Base-by-base conservation (phyloP, 2,329 filamentous ascomycete genomes). In the Septoria petroselini region DNA sequence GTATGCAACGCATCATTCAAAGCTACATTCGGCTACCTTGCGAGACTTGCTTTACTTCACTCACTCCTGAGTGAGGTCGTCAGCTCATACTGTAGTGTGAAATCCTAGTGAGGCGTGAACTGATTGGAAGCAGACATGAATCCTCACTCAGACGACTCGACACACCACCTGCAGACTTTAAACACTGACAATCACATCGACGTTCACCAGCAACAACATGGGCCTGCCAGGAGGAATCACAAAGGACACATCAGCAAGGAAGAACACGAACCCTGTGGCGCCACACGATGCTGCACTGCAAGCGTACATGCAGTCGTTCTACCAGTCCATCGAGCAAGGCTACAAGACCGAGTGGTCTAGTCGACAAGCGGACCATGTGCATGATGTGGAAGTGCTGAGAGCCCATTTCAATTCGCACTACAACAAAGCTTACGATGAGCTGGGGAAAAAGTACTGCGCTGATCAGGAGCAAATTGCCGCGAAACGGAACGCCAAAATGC, bases 231-330 rank as follows among this genome's bases (percentile, higher is more conserved):
- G 15, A 2, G 15, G 41, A 27, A 43, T 43, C 17, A 33, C 29
- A 5, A 43, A 43, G 23, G 41, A 34, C 41, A 43, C 29, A 1
- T 34, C 41, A 1, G 30, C 41, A 4, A 27, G 41, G 17, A 43
- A 43, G 9, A 30, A 4, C 18, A 27, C 18, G 9, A 7, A 25
- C 2, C 29, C 41, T 2, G 4, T 34, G 1, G 30, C 41, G 5
- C 41, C 41, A 14, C 41, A 34, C 12, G 30, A 43, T n/a, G 41
- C 41, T 2, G 41, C 41, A 0, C 29, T 43, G 9, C 41, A 43
- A 23, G 41, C 41, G 18, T 43, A 43, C 12, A 43, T 43, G 41
- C 41, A 43, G 4, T 23, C 15, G 3, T 34, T 43, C 29, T 11
- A 33, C 17, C 15, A 30, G n/a, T 33, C 41, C 1, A 43, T 34